phyloP scores from a whole-genome alignment of 345 rosid species.

The Ailanthus altissimus region DNA sequence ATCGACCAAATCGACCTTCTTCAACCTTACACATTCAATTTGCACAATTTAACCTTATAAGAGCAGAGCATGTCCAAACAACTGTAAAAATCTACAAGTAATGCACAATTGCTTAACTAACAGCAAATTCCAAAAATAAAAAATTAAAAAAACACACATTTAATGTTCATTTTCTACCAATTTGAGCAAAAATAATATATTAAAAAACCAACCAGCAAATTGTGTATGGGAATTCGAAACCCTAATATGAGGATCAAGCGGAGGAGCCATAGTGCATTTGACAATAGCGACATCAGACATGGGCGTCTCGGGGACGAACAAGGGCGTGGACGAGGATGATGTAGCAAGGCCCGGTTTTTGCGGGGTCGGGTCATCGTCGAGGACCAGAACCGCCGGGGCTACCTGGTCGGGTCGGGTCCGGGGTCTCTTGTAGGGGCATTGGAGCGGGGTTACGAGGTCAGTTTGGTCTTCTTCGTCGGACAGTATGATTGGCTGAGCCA shows the following conservation, averaged over 20 bases:
- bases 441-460: conserved; percentile 38
- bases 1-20: background rate
- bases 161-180: background rate
- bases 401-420: conserved; percentile 26
- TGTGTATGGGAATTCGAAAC: conserved; percentile 26
- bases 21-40: background rate
- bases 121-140: no score
- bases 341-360: conserved; percentile 37
- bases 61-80: no score
- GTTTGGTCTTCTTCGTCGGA: conserved; percentile 54
- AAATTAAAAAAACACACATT: background rate
- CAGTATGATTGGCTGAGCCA: conserved; percentile 53
- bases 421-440: conserved; percentile 41
- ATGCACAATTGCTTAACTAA: no score
- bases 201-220: conserved; percentile 43
- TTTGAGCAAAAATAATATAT: background rate
- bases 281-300: conserved; percentile 46
- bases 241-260: conserved; percentile 28
- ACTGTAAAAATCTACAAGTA: no score
- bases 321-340: conserved; percentile 36
- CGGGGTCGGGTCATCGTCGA: conserved; percentile 66
- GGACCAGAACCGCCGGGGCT: conserved; percentile 37
- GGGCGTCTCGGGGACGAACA: conserved; percentile 70
- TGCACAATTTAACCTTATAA: background rate
- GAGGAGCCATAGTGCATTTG: conserved; percentile 34